A percentile compares a stretch with the other conserved stretches of the same genome.
Conservation (phyloP, 305 asterid species). For the Solanum chacoense region DNA sequence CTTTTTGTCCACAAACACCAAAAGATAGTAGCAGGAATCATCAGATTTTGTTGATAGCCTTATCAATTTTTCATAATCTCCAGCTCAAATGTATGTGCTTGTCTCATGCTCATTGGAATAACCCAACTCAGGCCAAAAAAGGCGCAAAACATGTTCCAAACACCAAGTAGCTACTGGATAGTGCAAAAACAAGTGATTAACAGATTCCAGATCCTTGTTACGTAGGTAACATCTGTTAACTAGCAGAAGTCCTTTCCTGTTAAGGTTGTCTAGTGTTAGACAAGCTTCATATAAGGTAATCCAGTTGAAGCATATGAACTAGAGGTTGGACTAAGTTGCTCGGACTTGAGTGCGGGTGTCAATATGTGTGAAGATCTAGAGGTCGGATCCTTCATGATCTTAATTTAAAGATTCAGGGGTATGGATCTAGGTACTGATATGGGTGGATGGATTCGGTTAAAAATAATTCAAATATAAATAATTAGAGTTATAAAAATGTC, state of each 20-base stretch:
- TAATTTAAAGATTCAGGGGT: neutral
- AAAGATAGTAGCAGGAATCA: neutral
- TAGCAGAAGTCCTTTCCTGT: neutral
- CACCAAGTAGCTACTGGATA: neutral
- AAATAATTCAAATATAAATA: neutral
- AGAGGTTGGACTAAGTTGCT: neutral
- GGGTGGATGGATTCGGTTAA: neutral
- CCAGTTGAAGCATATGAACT: neutral
- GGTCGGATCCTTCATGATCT: neutral
- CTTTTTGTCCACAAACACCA: neutral
- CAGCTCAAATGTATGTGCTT: neutral
- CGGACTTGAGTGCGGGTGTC: neutral
- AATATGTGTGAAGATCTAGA: neutral
- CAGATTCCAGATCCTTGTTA: neutral
- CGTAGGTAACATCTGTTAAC: neutral
- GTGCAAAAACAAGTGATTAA: neutral
- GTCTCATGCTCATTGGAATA: neutral
- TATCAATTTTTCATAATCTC: neutral
- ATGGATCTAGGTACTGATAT: neutral
- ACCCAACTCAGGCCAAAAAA: neutral
- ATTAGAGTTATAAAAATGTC: neutral
- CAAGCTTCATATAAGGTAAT: neutral
- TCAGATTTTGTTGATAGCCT: neutral
- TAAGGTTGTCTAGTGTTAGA: neutral
- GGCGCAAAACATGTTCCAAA: neutral